phyloP scores from a whole-genome alignment of 148 eudicot species.

The Oxyria digyna region DNA sequence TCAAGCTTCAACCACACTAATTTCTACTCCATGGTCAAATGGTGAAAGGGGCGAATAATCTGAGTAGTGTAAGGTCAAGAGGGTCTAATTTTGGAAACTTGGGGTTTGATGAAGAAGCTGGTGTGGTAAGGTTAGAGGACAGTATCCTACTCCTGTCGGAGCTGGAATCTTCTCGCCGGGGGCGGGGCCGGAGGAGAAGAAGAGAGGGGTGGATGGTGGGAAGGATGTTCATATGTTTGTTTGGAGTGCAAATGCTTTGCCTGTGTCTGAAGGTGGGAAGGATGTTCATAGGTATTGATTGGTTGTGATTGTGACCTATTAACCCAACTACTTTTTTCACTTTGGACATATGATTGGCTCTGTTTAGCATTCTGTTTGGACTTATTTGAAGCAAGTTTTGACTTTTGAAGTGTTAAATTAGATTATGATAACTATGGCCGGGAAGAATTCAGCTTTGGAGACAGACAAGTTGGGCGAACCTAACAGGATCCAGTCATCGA shows the following conservation, averaged over 20 bases:
- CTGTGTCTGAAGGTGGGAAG: conserved; percentile 60
- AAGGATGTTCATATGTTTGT: conserved; percentile 76
- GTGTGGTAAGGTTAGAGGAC: conserved; percentile 18
- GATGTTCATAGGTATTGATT: neutral
- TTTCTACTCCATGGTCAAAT: conserved; percentile 57
- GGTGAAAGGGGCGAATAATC: conserved; percentile 28
- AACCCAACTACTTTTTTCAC: neutral
- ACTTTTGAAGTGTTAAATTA: conserved; percentile 9
- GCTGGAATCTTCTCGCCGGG: conserved; percentile 66
- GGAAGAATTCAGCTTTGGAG: conserved; percentile 73
- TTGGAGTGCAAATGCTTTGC: conserved; percentile 68
- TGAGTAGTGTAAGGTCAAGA: conserved; percentile 50
- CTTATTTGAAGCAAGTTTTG: neutral
- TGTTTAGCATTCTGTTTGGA: neutral
- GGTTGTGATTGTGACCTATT: neutral
- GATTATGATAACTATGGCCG: conserved; percentile 78
- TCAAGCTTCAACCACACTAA: conserved; percentile 80
- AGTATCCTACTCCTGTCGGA: conserved; percentile 51
- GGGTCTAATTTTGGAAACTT: conserved; percentile 49
- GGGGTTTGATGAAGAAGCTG: conserved; percentile 68
- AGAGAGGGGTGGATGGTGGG: conserved; percentile 25
- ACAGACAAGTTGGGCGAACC: conserved; percentile 28
- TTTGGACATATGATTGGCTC: neutral
- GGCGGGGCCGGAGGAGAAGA: conserved; percentile 22
- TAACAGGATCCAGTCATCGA: too few relatives aligned